phyloP scores from a whole-genome alignment of 2,329 filamentous ascomycete genomes.

The Cercospora citrullina region DNA sequence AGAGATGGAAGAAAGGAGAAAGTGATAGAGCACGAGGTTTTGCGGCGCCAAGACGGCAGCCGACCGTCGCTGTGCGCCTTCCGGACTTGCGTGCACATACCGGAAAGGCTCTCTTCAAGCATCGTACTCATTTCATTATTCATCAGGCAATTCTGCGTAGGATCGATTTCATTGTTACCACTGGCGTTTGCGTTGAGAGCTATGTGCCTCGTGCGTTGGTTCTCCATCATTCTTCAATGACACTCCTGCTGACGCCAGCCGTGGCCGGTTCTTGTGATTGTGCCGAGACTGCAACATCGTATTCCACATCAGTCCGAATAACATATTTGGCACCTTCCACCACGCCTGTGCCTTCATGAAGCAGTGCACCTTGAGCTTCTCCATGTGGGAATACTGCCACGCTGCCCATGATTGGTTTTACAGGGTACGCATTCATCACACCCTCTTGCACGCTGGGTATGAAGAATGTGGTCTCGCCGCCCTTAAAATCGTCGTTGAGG shows the following conservation, averaged over 20 bases:
- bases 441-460: conserved; percentile 64
- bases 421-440: conserved; percentile 66
- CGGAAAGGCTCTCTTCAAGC: background rate
- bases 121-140: background rate
- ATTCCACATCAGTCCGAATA: conserved; percentile 70
- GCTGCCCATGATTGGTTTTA: conserved; percentile 67
- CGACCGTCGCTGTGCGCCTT: background rate
- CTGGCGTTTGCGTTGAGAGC: background rate
- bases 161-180: background rate
- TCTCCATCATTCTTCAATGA: conserved; percentile 5
- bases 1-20: background rate
- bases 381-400: conserved; percentile 71
- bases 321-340: conserved; percentile 67
- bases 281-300: conserved; percentile 52
- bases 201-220: background rate
- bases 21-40: background rate
- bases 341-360: conserved; percentile 72
- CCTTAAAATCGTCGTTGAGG: conserved; percentile 70
- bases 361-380: conserved; percentile 62
- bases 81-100: background rate
- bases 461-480: conserved; percentile 71
- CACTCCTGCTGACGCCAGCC: background rate
- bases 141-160: too few species aligned
- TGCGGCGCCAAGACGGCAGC: background rate
- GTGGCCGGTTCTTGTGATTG: background rate